Evolutionary conservation across 148 eudicot genomes (phyloP), one percentile per base, ranked within the genome.

Genomic region (Silene latifolia): DNA sequence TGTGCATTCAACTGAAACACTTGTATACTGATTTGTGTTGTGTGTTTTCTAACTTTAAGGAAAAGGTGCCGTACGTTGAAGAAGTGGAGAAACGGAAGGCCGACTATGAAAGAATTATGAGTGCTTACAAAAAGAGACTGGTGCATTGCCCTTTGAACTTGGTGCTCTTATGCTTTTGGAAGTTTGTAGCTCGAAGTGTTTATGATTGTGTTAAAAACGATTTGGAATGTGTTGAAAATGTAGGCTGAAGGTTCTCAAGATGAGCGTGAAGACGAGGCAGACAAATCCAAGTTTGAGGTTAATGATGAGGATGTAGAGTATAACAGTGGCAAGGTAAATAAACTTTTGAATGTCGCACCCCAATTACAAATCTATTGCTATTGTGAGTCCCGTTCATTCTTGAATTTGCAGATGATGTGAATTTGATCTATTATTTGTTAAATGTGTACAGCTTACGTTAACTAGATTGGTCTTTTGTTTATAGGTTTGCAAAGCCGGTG

Each of bases 281-380:
- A 87, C 74, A 85, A 87, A 75, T 85, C 88, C 3, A 87, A 70
- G 85, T 89, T 88, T 1, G 92, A 86, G 66, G 88, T 89, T 3
- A 74, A 86, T 23, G 87, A 88, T 76, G n/a, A n/a, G n/a, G n/a
- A n/a, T n/a, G n/a, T n/a, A n/a, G n/a, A n/a, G n/a, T n/a, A n/a
- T n/a, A n/a, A n/a, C n/a, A n/a, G n/a, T n/a, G n/a, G n/a, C n/a
- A n/a, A n/a, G n/a, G n/a, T n/a, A n/a, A n/a, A n/a, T n/a, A n/a
- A n/a, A n/a, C n/a, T n/a, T n/a, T n/a, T n/a, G n/a, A n/a, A n/a
- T n/a, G n/a, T n/a, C n/a, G n/a, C n/a, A n/a, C n/a, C n/a, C n/a
- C n/a, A n/a, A n/a, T n/a, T n/a, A n/a, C n/a, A n/a, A n/a, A n/a
- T n/a, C n/a, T n/a, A n/a, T n/a, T n/a, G n/a, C n/a, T n/a, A n/a